Base-by-base conservation (phyloP, 2,329 filamentous ascomycete species). In the Beauveria sp. region DNA sequence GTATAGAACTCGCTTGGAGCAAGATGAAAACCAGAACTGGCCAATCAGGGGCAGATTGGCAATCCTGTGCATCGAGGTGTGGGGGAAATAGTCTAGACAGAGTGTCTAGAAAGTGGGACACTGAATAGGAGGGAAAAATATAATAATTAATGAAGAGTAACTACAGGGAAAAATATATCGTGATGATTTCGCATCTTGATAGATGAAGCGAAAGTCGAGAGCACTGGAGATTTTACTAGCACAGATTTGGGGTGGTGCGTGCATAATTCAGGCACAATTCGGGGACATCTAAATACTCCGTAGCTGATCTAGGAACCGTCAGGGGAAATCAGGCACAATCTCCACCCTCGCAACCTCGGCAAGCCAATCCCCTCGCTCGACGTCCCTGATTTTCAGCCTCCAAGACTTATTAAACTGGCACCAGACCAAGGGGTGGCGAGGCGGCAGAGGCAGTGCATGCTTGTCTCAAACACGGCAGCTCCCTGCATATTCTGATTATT, bases 381-480 rank as follows among this genome's bases (percentile, higher is more conserved):
- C 6, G 18, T 51, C 46, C 56, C 42, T 58, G 56, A 24, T 50
- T 58, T 40, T 50, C 26, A 34, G 26, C 18, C 26, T 20, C 43
- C n/a, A 20, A 3, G 45, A 56, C 26, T 43, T 12, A 14, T 34
- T 34, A 14, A 58, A 24, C 22, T 24, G 22, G 22, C 22, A 24
- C 22, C 22, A 24, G 22, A 24, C 22, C 22, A 24, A 24, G 22
- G 22, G 22, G 22, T 24, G 22, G 22, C 22, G 3, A 24, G 56
- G 56, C 10, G 56, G 10, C 20, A 50, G 56, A 51, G 56, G 56
- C 56, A 51, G 56, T 58, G 56, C 34, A 51, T 38, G 34, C 22
- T 50, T 58, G 56, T 51, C 47, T 58, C 56, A 51, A 12, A 50
- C 46, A 30, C 16, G 18, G 28, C 56, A 5, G 34, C 22, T 42